Conservation (phyloP, 2,329 filamentous ascomycete genomes). For the Fusarium mundagurra region DNA sequence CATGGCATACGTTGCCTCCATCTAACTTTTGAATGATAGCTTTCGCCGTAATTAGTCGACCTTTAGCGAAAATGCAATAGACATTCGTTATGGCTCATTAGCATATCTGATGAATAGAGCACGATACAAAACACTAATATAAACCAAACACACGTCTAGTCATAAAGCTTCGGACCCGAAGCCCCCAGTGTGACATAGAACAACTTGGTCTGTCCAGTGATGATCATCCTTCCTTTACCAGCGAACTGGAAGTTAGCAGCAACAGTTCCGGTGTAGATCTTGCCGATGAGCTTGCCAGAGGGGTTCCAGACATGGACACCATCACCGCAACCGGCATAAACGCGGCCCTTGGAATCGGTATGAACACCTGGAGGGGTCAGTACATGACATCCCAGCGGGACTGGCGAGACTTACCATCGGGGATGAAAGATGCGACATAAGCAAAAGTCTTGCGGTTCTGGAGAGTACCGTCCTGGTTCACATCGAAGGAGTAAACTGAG, state of each 20-base stretch:
- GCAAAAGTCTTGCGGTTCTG: constrained; percentile 65
- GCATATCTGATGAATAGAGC: too few species aligned
- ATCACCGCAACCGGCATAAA: constrained; percentile 62
- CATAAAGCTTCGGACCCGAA: constrained; percentile 8
- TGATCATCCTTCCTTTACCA: constrained; percentile 48
- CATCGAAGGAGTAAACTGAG: constrained; percentile 59
- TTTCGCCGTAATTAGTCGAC: too few species aligned
- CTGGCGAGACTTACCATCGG: constrained; percentile 60
- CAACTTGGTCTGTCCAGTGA: constrained; percentile 48
- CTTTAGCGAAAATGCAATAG: too few species aligned
- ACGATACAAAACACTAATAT: too few species aligned
- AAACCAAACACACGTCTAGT: too few species aligned
- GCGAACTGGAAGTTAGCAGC: constrained; percentile 59
- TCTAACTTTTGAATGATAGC: too few species aligned
- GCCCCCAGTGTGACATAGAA: constrained; percentile 42
- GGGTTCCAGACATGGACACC: constrained; percentile 61
- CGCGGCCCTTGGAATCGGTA: constrained; percentile 63
- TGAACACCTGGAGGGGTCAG: constrained; percentile 57
- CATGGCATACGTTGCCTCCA: too few species aligned
- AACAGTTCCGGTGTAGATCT: constrained; percentile 61
- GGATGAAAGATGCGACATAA: constrained; percentile 61
- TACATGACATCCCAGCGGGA: fast-evolving
- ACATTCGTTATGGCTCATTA: too few species aligned
- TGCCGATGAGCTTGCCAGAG: constrained; percentile 59
- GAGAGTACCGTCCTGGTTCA: constrained; percentile 56